Base-by-base conservation (phyloP, 495 filamentous ascomycete species). In the Cercophora samala region DNA sequence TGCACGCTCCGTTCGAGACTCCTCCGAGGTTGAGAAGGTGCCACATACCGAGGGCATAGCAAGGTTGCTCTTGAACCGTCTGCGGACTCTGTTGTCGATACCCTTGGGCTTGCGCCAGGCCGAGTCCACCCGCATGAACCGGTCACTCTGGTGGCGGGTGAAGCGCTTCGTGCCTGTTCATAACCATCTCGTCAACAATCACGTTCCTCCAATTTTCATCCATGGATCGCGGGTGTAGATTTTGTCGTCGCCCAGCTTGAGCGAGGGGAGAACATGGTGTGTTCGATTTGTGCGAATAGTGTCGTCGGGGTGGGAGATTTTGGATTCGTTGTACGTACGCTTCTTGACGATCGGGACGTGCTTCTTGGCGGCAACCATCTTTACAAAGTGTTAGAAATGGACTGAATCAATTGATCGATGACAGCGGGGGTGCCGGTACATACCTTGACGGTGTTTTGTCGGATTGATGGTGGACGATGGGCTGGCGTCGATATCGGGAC, bases 271-370 rank as follows among this genome's bases (percentile, higher is more conserved):
- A 46, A 46, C 37, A 46, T 46, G 6, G 64, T 63, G 37, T 56
- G 58, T 56, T 24, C 58, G 53, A 56, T 8, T 56, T 56, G 53
- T 62, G 53, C 60, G 53, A 21, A 42, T 51, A 46, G 62, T 65
- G 62, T 32, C 68, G 62, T 72, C 63, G 69, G 62, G 61, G 61
- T 59, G 55, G 63, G 62, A 63, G 64, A 52, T 65, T 56, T 23
- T 8, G 53, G 62, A 59, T 26, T 60, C 18, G 68, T 65, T 70
- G 29, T 21, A 91, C 91, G 80, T 93, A 94, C 91, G 91, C 91
- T 99, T 99, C 90, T 99, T 99, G 74, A 99, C 90, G 86, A 99
- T 98, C 77, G 93, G 91, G 78, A 99, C 87, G 84, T 97, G 94
- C 85, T 95, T 94, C 91, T 96, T 97, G 81, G 94, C 92, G 86